Evolutionary conservation across 2,329 filamentous ascomycete genomes (phyloP), one percentile per base, ranked within the genome.

Genomic region (Fusarium penzigii): DNA sequence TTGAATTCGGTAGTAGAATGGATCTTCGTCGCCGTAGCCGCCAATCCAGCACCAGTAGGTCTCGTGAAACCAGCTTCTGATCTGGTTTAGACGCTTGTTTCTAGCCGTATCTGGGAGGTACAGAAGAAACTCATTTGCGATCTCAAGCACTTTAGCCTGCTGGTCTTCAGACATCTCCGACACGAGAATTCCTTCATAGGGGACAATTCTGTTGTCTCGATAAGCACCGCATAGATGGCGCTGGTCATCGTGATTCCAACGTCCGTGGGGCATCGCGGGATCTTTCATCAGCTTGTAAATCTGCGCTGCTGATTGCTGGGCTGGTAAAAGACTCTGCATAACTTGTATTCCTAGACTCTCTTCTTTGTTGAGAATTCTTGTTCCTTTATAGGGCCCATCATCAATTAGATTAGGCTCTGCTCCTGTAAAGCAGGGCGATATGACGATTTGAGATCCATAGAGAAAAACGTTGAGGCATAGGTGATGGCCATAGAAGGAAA

Each of bases 31-130:
- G 0, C 77, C 82, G 54, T 75, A 88, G 0, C 82, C 84, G 4
- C 90, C 89, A 48, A 92, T 92, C 88, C 89, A 93, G 66, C 81
- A 83, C 66, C 90, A 92, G 64, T 89, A 89, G 6, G 88, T 92
- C 74, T 92, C 87, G n/a, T 72, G 63, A 49, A 87, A 83, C 67
- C 82, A 79, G 3, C 68, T 64, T 46, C 77, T 74, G 43, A 86
- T 76, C 39, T 85, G 76, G 1, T 74, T 69, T 2, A 90, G 67
- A 14, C 83, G 80, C 5, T 11, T 65, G 63, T 0, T 70, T 62
- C 20, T 25, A 25, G 20, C 20, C 20, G 20, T 25, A 25, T 25
- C 20, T 0, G 89, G 89, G 0, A 90, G 79, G 56, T 90, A 92
- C 0, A 89, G 71, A 2, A 89, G 73, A 61, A 88, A 92, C 53